phyloP scores from a whole-genome alignment of 139 green algal species.

The Tetradesmus obliquus region DNA sequence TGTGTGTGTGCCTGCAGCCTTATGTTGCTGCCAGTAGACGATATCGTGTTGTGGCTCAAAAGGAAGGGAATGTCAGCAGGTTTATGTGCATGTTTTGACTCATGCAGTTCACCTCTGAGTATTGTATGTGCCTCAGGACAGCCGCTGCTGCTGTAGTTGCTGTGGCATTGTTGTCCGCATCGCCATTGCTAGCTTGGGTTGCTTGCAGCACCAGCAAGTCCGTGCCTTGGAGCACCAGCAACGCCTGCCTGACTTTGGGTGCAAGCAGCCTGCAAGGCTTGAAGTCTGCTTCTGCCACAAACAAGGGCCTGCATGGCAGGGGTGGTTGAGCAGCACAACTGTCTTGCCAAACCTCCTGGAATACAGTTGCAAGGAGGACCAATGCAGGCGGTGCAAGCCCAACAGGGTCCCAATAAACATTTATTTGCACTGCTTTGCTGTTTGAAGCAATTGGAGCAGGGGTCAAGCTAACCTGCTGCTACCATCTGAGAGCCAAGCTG shows the following conservation, averaged over 20 bases:
- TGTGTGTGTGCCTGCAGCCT: no score
- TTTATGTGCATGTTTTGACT: no score
- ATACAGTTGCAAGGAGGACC: no score
- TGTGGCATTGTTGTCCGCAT: background rate
- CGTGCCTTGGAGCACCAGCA: background rate
- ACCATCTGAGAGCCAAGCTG: background rate
- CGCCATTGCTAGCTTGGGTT: background rate
- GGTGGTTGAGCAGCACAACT: background rate
- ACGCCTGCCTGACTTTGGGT: background rate
- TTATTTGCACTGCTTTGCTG: no score
- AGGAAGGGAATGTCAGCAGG: no score
- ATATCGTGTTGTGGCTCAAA: no score
- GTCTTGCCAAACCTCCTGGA: background rate
- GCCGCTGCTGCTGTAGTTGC: background rate
- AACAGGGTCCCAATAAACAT: no score
- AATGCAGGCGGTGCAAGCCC: no score
- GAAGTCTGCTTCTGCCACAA: background rate
- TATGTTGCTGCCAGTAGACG: no score
- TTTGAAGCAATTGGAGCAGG: background rate
- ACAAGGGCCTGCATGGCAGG: background rate
- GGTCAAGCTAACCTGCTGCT: background rate
- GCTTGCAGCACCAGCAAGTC: background rate
- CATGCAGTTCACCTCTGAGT: background rate
- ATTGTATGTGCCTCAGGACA: background rate
- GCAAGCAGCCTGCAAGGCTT: background rate